These are phyloP conservation scores for Blastomyces emzantsi DNA, from an alignment of 2,329 filamentous ascomycete genomes.

Conservation along the genomic window DNA sequence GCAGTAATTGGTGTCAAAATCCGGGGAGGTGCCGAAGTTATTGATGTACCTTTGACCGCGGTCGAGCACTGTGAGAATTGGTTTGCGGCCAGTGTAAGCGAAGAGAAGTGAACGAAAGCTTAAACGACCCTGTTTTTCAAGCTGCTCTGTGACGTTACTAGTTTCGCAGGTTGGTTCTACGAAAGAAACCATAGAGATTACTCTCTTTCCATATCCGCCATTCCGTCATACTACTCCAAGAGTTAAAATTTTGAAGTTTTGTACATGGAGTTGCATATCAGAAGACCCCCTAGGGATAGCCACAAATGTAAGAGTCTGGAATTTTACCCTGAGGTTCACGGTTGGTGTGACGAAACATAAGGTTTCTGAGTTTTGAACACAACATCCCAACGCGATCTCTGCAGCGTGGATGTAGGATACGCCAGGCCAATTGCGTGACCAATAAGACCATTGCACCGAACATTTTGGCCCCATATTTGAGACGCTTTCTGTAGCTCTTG, in stretches of 20 bases:
- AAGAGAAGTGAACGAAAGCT: not conserved
- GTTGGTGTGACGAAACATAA: not conserved
- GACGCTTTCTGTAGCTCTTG: not conserved
- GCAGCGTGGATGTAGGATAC: not conserved
- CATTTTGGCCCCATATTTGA: not conserved
- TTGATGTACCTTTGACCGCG: not conserved
- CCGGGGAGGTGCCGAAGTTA: not conserved
- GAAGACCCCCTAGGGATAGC: not conserved
- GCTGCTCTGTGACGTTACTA: not conserved
- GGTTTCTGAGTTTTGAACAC: too few relatives aligned
- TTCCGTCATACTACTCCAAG: not conserved
- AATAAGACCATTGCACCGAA: not conserved
- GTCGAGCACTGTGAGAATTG: not conserved
- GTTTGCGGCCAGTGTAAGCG: not conserved
- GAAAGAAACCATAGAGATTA: not conserved
- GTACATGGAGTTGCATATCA: not conserved
- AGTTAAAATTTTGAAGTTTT: not conserved
- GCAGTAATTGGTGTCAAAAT: not conserved
- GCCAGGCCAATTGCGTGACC: not conserved
- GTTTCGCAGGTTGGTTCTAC: not conserved
- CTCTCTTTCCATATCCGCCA: not conserved
- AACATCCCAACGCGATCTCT: not conserved
- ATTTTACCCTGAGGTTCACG: not conserved
- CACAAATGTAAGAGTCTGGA: not conserved
- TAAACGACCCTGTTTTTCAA: not conserved